Conservation (phyloP, 2,329 filamentous ascomycete species). For the Cercospora janseana region DNA sequence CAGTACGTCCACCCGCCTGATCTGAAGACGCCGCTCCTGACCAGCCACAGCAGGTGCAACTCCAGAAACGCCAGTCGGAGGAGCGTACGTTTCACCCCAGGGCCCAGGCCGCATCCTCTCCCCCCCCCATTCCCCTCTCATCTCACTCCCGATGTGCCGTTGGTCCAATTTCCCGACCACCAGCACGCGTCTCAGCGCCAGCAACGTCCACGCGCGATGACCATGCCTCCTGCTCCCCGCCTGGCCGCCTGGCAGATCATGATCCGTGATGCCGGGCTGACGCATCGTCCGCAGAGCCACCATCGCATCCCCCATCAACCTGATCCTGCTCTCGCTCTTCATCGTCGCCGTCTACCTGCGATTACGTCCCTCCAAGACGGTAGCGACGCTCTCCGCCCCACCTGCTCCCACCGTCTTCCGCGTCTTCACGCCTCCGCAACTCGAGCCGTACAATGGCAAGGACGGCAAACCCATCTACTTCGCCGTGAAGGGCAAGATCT, state of each 20-base stretch:
- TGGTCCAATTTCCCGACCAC: too few species aligned
- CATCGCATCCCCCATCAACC: slow-evolving; percentile 60
- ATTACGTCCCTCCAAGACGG: slow-evolving; percentile 54
- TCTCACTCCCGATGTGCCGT: neutral
- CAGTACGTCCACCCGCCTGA: neutral
- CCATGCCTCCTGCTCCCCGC: too few species aligned
- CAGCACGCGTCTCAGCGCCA: too few species aligned
- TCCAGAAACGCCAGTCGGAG: slow-evolving; percentile 16
- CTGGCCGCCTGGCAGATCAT: too few species aligned
- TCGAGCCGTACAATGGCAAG: slow-evolving; percentile 81
- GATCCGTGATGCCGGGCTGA: neutral
- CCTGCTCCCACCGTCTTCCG: slow-evolving; percentile 78
- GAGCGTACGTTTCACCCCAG: slow-evolving; percentile 14
- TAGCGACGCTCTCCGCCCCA: slow-evolving; percentile 50
- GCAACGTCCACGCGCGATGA: too few species aligned
- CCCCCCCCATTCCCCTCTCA: neutral
- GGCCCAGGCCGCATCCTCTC: slow-evolving; percentile 17
- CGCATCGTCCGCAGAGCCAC: slow-evolving; percentile 45
- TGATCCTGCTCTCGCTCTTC: slow-evolving; percentile 60
- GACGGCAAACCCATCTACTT: slow-evolving; percentile 76
- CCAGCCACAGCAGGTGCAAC: slow-evolving; percentile 12
- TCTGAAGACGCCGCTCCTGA: neutral
- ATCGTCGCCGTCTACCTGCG: slow-evolving; percentile 58
- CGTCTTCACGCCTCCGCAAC: slow-evolving; percentile 75
- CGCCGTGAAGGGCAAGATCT: slow-evolving; percentile 85